These are phyloP conservation scores for Colletotrichum sp. DNA, from an alignment of 2,329 filamentous ascomycete genomes.

Conservation along the genomic window DNA sequence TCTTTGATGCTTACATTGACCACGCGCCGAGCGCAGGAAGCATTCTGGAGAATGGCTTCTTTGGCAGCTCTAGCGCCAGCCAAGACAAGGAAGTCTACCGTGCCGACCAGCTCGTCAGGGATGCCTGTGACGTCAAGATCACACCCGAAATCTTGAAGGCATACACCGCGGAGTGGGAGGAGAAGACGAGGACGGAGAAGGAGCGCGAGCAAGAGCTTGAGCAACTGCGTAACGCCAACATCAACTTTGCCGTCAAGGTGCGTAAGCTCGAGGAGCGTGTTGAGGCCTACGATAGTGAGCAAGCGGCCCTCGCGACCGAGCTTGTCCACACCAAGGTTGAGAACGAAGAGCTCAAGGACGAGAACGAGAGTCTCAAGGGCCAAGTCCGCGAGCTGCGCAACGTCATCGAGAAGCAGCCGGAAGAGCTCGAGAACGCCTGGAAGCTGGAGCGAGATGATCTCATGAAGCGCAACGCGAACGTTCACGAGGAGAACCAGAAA, in stretches of 20 bases:
- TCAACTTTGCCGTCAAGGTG: constrained; percentile 75
- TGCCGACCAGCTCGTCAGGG: constrained; percentile 89
- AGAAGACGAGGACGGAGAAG: constrained; percentile 82
- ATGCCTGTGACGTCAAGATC: constrained; percentile 88
- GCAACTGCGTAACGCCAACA: constrained; percentile 69
- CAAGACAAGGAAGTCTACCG: constrained; percentile 96
- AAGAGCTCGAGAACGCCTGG: constrained; percentile 83
- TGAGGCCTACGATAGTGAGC: constrained; percentile 87
- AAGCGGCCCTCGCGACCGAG: constrained; percentile 89
- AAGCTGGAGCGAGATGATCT: constrained; percentile 87
- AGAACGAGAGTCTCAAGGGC: constrained; percentile 85
- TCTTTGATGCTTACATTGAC: constrained; percentile 98
- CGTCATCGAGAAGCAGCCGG: constrained; percentile 88
- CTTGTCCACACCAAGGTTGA: constrained; percentile 92
- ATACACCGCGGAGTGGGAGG: constrained; percentile 91
- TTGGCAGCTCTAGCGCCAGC: constrained; percentile 87
- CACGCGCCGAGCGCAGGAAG: constrained; percentile 90
- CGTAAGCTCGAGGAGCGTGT: constrained; percentile 86
- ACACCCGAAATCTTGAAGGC: constrained; percentile 80
- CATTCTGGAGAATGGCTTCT: constrained; percentile 95
- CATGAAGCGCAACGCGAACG: constrained; percentile 90
- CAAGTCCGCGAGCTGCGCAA: constrained; percentile 86
- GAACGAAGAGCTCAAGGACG: constrained; percentile 86
- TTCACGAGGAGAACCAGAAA: constrained; percentile 89
- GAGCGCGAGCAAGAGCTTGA: constrained; percentile 85